Conservation (phyloP, 176 grass and related monocot genomes). For the Echinochloa phyllopogon region DNA sequence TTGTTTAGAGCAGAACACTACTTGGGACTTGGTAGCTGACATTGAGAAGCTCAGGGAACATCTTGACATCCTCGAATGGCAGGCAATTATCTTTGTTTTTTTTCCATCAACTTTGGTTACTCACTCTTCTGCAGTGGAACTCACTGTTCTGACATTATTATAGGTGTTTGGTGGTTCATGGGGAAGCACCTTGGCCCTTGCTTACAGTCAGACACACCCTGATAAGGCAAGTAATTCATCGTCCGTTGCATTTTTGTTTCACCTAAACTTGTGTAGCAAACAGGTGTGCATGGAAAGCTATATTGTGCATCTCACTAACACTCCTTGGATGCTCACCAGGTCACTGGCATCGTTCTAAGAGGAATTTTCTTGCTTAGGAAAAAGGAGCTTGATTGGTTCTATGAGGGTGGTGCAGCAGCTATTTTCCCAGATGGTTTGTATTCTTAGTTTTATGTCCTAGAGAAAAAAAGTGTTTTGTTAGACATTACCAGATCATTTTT, state of each 20-base stretch:
- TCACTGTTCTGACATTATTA: slow-evolving; percentile 29
- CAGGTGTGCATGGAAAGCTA: background rate
- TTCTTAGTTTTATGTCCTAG: background rate
- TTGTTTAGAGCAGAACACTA: slow-evolving; percentile 92
- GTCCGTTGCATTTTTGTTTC: background rate
- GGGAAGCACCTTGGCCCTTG: slow-evolving; percentile 96
- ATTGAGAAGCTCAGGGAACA: slow-evolving; percentile 90
- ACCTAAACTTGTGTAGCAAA: background rate
- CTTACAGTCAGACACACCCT: slow-evolving; percentile 83
- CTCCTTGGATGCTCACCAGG: slow-evolving; percentile 51
- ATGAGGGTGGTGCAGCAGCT: slow-evolving; percentile 84
- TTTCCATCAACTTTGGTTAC: background rate
- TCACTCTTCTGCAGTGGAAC: background rate
- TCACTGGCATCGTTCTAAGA: slow-evolving; percentile 89
- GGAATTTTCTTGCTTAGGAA: slow-evolving; percentile 93
- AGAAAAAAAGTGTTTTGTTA: background rate
- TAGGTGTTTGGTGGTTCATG: slow-evolving; percentile 97
- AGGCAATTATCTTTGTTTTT: slow-evolving; percentile 47
- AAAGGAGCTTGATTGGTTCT: slow-evolving; percentile 97
- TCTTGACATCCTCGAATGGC: slow-evolving; percentile 89
- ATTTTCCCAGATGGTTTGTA: slow-evolving; percentile 90
- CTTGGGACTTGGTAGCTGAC: slow-evolving; percentile 92
- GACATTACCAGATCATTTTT: background rate
- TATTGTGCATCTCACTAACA: slow-evolving; percentile 24
- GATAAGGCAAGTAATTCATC: slow-evolving; percentile 60